Evolutionary conservation across 768 basidiomycete genomes (phyloP).

Genomic region (Lenzites betulinus): DNA sequence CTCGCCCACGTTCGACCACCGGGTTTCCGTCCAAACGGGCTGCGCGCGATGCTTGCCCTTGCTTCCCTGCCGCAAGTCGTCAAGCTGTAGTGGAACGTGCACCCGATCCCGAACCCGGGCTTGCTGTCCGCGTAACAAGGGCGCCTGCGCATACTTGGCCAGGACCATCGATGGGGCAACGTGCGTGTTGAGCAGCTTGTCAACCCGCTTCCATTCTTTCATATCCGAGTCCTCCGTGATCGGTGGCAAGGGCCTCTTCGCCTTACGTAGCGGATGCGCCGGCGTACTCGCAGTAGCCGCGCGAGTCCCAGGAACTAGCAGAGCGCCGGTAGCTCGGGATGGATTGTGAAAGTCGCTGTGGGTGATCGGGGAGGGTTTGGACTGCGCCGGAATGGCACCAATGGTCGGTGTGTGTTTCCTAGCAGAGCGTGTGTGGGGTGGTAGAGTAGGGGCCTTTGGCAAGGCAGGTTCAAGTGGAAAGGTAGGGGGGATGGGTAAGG

Average conservation of each 20-base stretch:
- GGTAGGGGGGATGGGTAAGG: too few relatives aligned
- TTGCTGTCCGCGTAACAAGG: not conserved
- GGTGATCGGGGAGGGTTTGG: not conserved
- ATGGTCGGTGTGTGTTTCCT: too few relatives aligned
- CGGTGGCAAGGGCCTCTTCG: not conserved
- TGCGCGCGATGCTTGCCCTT: slow-evolving; percentile 16
- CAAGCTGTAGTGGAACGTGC: slow-evolving; percentile 4
- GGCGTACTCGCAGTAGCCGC: not conserved
- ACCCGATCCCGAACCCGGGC: not conserved
- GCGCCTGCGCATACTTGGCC: slow-evolving; percentile 6
- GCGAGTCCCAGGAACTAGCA: not conserved
- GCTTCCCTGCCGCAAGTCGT: not conserved
- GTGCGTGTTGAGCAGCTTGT: slow-evolving; percentile 19
- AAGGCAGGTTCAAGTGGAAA: too few relatives aligned
- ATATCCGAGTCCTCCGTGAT: slow-evolving; percentile 7
- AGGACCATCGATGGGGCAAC: slow-evolving; percentile 10
- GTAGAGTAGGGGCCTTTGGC: too few relatives aligned
- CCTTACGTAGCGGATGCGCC: not conserved
- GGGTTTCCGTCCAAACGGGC: slow-evolving; percentile 7
- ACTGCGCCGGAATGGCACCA: too few relatives aligned
- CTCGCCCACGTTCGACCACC: slow-evolving; percentile 22
- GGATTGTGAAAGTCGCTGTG: not conserved
- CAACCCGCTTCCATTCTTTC: slow-evolving; percentile 12
- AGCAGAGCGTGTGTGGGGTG: too few relatives aligned
- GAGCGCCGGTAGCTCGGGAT: not conserved